phyloP scores from a whole-genome alignment of 257 asterid species.

The Phtheirospermum japonicum region DNA sequence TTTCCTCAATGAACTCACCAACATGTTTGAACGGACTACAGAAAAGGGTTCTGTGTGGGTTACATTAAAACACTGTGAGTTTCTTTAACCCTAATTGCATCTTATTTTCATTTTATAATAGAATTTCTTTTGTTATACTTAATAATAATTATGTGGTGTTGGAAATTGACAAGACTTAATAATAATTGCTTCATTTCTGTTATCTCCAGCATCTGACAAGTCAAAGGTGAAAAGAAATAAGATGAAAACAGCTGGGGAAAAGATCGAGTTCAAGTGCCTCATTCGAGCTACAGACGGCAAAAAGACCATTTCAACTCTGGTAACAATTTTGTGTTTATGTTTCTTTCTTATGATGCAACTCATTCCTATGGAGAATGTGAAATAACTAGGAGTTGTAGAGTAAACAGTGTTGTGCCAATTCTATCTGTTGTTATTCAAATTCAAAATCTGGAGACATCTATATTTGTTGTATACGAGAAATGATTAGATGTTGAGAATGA shows the following conservation, averaged over 20 bases:
- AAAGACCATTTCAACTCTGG: constrained; percentile 72
- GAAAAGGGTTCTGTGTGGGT: constrained; percentile 93
- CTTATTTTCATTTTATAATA: constrained; percentile 1
- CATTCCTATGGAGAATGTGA: constrained; percentile 16
- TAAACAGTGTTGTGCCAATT: background rate
- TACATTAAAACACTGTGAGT: constrained; percentile 72
- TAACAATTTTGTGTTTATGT: constrained; percentile 23
- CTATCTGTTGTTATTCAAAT: constrained; percentile 8
- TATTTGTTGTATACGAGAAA: background rate
- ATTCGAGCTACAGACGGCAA: constrained; percentile 87
- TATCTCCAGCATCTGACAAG: constrained; percentile 66
- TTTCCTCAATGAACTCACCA: constrained; percentile 71
- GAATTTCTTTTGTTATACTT: background rate
- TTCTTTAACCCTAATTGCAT: background rate
- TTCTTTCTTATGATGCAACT: constrained; percentile 17
- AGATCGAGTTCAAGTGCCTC: constrained; percentile 67
- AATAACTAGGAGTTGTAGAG: constrained; percentile 13
- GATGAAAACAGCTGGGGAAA: constrained; percentile 65
- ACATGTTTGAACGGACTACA: constrained; percentile 75
- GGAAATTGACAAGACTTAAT: constrained; percentile 11
- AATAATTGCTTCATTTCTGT: constrained; percentile 15
- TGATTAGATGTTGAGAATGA: background rate
- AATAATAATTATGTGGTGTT: constrained; percentile 1
- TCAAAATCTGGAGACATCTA: constrained; percentile 6
- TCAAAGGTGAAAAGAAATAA: constrained; percentile 66